Base-by-base conservation (phyloP, 2,329 filamentous ascomycete species). In the Cryphonectria japonica region DNA sequence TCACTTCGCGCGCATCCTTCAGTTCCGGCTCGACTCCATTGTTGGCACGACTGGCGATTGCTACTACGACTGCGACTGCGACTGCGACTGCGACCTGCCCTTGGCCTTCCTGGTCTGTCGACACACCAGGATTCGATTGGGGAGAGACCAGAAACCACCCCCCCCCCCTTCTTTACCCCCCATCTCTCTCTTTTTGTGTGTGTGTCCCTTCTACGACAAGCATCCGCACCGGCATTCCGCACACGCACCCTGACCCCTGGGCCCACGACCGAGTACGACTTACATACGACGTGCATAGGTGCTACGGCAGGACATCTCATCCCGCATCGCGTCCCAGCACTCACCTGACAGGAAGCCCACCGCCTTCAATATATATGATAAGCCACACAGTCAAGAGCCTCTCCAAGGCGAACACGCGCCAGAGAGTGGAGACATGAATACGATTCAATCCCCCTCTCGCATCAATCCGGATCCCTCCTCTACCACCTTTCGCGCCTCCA, bases 401-500 rank as follows among this genome's bases (percentile, higher is more conserved):
- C 72, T 73, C 63, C 67, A 72, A 66, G 70, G 70, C 67, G 70
- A 66, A 70, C 72, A 73, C 70, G 70, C 72, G 70, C 70, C 71
- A 63, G 59, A 60, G 70, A 65, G 72, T 73, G 72, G 72, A 72
- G 72, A 69, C 70, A 73, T 73, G 72, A 73, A 72, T 67, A 68
- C 72, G 61, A 68, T 68, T 67, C 54, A 67, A 67, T 72, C 70
- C 43, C 52, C 34, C 54, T 46, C 52, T 29, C 69, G 13, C 34
- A 67, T 26, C 43, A 52, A 52, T 43, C 61, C 54, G 50, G 62
- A 41, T 19, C 41, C 46, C 57, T 66, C 67, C 54, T 43, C 43
- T 66, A 52, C 70, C 65, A 65, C 68, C 62, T 54, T 66, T 52
- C 60, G 43, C 46, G 8, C 46, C 68, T 16, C 39, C 61, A n/a